Evolutionary conservation across 805 yeast genomes (phyloP), one percentile per base, ranked within the genome.

Genomic region (Candida parachauliodes): DNA sequence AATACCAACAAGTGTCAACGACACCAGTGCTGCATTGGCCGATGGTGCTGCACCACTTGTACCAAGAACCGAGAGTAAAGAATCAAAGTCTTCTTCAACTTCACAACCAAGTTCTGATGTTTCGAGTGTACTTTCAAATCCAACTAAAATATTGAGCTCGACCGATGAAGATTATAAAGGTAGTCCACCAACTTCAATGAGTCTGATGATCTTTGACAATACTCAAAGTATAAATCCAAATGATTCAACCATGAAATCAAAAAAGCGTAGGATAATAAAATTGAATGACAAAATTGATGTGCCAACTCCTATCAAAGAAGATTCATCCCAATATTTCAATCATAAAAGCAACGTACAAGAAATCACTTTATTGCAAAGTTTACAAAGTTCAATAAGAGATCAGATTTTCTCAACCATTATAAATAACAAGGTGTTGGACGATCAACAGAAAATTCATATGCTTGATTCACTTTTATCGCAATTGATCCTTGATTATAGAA

Each of bases 401-500:
- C 30, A 38, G 19, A 28, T 40, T 10, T 28, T 27, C 9, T 5
- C 23, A 12, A 21, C 25, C 2, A 32, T 40, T 7, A 21, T 36
- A 5, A 37, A 41, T 18, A 39, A 47, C 10, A 49, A 44, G 33
- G 2, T 20, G 1, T 28, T 41, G 21, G 34, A 37, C 12, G 41
- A 43, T 8, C 29, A 23, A 14, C 49, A 49, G 19, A 47, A 46
- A 30, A 26, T 39, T 5, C 28, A 28, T 7, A 12, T 49, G 21
- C 12, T 49, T 10, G 50, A 47, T 36, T 26, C 43, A 10, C 42
- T 50, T 32, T 20, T 45, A 8, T 35, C 41, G 6, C 50, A 39
- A 25, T 25, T 50, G 14, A 20, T 49, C 11, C 21, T 23, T 8
- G 53, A 50, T 35, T 45, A 45, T 28, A 36, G 40, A 32, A 28